Percentiles rank a stretch among this genome's conserved stretches.
phyloP scores from a whole-genome alignment of 805 yeast species.

The Candida anglica region DNA sequence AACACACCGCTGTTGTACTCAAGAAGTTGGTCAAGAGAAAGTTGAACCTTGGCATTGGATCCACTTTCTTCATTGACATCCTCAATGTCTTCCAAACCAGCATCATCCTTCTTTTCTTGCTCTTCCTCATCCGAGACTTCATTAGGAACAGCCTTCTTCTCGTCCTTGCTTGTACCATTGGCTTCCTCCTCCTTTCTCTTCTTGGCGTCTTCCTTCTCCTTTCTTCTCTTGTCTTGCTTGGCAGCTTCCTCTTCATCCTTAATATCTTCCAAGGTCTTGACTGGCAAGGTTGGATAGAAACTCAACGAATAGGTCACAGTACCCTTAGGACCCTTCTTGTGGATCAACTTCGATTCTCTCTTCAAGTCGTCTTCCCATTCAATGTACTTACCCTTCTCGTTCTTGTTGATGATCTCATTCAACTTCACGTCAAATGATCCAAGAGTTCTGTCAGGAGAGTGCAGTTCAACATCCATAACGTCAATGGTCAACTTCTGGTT shows the following conservation, averaged over 20 bases:
- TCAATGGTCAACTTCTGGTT: slow-evolving; percentile 82
- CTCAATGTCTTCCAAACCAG: slow-evolving; percentile 27
- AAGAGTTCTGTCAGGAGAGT: slow-evolving; percentile 77
- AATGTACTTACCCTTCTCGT: slow-evolving; percentile 59
- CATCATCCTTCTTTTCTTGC: slow-evolving; percentile 8
- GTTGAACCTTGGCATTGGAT: slow-evolving; percentile 32
- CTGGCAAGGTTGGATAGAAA: slow-evolving; percentile 80
- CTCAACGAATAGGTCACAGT: slow-evolving; percentile 65
- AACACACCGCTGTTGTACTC: slow-evolving; percentile 72
- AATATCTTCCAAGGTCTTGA: slow-evolving; percentile 72
- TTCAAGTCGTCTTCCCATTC: slow-evolving; percentile 54
- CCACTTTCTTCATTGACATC: slow-evolving; percentile 14
- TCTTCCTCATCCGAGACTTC: slow-evolving; percentile 14
- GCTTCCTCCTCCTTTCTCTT: slow-evolving; percentile 23
- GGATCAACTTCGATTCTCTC: slow-evolving; percentile 60
- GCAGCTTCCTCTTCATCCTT: slow-evolving; percentile 44
- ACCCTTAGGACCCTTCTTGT: slow-evolving; percentile 84
- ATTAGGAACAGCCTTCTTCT: slow-evolving; percentile 4
- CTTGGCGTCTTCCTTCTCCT: slow-evolving; percentile 27
- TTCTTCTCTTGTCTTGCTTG: slow-evolving; percentile 15
- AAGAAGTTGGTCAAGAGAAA: slow-evolving; percentile 56
- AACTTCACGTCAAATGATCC: slow-evolving; percentile 77
- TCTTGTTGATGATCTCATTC: slow-evolving; percentile 60
- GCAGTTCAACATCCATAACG: slow-evolving; percentile 85
- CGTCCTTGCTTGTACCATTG: slow-evolving; percentile 16